A percentile compares a stretch with the other conserved stretches of the same genome.
These are phyloP conservation scores for Fusarium sulawesiense DNA, from an alignment of 2,329 filamentous ascomycete genomes.

Conservation along the genomic window DNA sequence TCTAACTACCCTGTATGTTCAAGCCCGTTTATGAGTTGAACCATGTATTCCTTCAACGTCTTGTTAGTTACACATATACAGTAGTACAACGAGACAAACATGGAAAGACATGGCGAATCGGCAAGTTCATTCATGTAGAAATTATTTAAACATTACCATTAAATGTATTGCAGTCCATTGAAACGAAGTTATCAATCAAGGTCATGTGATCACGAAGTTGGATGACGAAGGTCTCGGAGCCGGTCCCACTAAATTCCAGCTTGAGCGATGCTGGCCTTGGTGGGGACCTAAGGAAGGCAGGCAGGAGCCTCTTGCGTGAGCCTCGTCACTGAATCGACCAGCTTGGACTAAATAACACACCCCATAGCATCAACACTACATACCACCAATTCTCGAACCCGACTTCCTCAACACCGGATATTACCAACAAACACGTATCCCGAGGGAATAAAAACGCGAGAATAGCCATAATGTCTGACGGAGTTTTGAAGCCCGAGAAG, in stretches of 20 bases:
- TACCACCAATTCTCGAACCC: conserved; percentile 22
- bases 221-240: conserved; percentile 25
- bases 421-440: background rate
- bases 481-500: conserved; percentile 92
- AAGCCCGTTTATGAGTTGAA: background rate
- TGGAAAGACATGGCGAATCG: background rate
- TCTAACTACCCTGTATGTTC: background rate
- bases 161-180: background rate
- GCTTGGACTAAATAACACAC: conserved; percentile 44
- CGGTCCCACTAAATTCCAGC: conserved; percentile 43
- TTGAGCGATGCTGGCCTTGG: conserved; percentile 23
- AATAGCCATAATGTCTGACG: conserved; percentile 76
- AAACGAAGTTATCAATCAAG: background rate
- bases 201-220: conserved; percentile 20
- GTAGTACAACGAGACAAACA: accelerated
- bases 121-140: background rate
- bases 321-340: conserved; percentile 48
- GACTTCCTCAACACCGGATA: background rate
- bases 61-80: background rate
- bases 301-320: conserved; percentile 55
- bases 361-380: conserved; percentile 37
- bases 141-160: background rate
- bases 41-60: background rate
- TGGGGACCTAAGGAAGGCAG: conserved; percentile 47
- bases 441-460: conserved; percentile 14